Evolutionary conservation across 345 rosid species (phyloP), one percentile per base, ranked within the genome.

Genomic region (Erodium maritimum): DNA sequence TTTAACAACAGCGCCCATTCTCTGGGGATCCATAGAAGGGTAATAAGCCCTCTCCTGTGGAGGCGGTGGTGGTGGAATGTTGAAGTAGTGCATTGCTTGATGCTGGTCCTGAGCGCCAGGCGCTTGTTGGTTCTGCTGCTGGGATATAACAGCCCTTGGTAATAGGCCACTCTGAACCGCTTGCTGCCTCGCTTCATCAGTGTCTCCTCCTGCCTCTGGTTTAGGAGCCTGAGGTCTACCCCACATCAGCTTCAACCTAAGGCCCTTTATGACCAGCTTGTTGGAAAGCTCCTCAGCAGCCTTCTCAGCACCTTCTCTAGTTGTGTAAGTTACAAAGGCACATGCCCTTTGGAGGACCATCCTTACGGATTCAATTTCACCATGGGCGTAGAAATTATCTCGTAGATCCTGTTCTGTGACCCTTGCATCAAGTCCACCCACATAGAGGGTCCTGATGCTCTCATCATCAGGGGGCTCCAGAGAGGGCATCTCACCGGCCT

Each of bases 401-500:
- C 95, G 81, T 59, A 91, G 65, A 71, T 91, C 98, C 70, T 88
- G 95, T 74, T 91, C 98, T 0, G 82, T 75, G 52, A 91, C 69
- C 74, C 95, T 79, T 0, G 82, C 83, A 72, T 91, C 87, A 48
- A 91, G 87, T 52, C 98, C 96, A 19, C 96, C 98, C 4, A 88
- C 83, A 33, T 88, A 91, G 8, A 91, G 93, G 3, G 98, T 91
- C 73, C 69, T 88, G 60, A 91, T 88, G 78, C 93, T 80, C 73
- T 82, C 90, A 68, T 88, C 98, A 24, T 88, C 96, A 0, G 98
- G 96, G 13, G 96, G 78, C 69, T 91, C 96, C 68, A 91, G 54
- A 14, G 98, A 86, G 11, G 90, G 90, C 96, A 91, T 91, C 48
- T 91, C 98, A 60, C 96, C 98, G 58, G 98, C 95, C 79, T 91